Conservation (phyloP, 192 early-diverging fungal species). For the Thamnidium elegans region DNA sequence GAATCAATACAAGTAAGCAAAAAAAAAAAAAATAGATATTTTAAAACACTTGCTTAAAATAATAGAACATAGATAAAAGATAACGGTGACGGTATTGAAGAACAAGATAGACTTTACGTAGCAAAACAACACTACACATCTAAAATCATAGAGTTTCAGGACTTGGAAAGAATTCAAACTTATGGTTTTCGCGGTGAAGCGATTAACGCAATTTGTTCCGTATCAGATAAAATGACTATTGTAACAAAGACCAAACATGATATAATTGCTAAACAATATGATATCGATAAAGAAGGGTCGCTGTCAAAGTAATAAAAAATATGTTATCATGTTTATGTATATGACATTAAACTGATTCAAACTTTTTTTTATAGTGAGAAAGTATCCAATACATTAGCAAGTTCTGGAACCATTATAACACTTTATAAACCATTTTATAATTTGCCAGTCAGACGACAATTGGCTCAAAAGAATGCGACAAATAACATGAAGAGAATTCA, state of each 20-base stretch:
- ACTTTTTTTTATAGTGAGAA: slow-evolving; percentile 11
- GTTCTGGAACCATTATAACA: slow-evolving; percentile 32
- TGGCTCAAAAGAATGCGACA: slow-evolving; percentile 26
- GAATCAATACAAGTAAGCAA: slow-evolving; percentile 31
- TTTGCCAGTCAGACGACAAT: slow-evolving; percentile 39
- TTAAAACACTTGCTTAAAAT: not conserved
- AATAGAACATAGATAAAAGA: slow-evolving; percentile 31
- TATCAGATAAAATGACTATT: slow-evolving; percentile 28
- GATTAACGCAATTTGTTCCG: slow-evolving; percentile 36
- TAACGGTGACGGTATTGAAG: slow-evolving; percentile 38
- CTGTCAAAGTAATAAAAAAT: slow-evolving; percentile 28
- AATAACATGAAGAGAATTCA: slow-evolving; percentile 22
- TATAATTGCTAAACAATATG: slow-evolving; percentile 33
- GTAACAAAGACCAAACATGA: slow-evolving; percentile 33
- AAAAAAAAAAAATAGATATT: not conserved
- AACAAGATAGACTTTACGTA: slow-evolving; percentile 33
- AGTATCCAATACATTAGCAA: not conserved
- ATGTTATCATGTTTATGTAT: not conserved
- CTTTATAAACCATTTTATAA: slow-evolving; percentile 32
- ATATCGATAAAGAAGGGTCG: slow-evolving; percentile 26
- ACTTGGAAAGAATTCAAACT: slow-evolving; percentile 20
- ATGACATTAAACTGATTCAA: not conserved
- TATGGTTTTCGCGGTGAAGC: slow-evolving; percentile 46
- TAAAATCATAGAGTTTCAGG: slow-evolving; percentile 37
- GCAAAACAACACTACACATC: slow-evolving; percentile 39